A percentile compares a stretch with the other conserved stretches of the same genome.
phyloP scores from a whole-genome alignment of 2,329 filamentous ascomycete species.

The Beauveria sp. region DNA sequence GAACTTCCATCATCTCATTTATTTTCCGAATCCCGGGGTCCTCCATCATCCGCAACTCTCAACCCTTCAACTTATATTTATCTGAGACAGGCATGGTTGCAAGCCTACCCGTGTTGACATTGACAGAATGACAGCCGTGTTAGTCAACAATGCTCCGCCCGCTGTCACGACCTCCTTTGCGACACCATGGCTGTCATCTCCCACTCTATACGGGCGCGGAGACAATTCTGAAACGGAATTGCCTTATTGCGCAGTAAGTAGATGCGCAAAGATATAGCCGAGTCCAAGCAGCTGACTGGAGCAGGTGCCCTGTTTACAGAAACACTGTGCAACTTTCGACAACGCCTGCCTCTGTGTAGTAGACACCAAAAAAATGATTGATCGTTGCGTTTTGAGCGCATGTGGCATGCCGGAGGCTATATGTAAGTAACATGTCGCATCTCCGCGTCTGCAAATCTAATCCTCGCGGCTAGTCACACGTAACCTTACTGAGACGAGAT shows the following conservation, averaged over 20 bases:
- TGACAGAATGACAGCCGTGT: not conserved
- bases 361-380: not conserved
- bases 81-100: not conserved
- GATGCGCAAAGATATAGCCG: too few relatives aligned
- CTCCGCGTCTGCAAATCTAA: too few relatives aligned
- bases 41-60: not conserved
- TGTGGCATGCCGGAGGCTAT: not conserved
- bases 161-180: not conserved
- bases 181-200: not conserved
- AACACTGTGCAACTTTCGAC: not conserved
- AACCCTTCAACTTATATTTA: too few relatives aligned
- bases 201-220: not conserved
- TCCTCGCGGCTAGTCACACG: not conserved
- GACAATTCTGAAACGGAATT: not conserved
- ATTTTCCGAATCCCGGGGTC: too few relatives aligned
- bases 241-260: not conserved
- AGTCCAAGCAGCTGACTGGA: not conserved
- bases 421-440: not conserved
- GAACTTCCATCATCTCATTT: too few relatives aligned
- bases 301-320: not conserved
- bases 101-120: not conserved
- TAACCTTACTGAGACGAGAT: constrained; percentile 1
- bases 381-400: not conserved
- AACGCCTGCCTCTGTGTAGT: not conserved
- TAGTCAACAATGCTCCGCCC: not conserved